Evolutionary conservation across 495 filamentous ascomycete genomes (phyloP).

Genomic region (Annulohypoxylon moriforme): DNA sequence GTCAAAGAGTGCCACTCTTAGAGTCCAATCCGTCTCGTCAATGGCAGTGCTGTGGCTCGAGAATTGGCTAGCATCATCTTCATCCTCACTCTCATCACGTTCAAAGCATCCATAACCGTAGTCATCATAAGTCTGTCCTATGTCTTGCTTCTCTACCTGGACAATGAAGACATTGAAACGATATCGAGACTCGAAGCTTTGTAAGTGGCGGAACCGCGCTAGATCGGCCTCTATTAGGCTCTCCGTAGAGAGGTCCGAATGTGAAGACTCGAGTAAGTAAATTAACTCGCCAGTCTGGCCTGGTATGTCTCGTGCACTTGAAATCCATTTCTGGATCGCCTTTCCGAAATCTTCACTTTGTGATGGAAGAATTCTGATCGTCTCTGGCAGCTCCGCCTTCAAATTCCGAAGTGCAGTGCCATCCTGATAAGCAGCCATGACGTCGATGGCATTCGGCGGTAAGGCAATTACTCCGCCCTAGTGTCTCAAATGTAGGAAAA

Average conservation of each 20-base stretch:
- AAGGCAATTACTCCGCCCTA: not conserved
- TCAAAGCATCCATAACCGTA: not conserved
- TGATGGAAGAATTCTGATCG: conserved; percentile 9
- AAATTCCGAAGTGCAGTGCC: not conserved
- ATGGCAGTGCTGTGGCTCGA: not conserved
- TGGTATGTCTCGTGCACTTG: not conserved
- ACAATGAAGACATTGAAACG: conserved; percentile 18
- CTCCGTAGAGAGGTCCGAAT: not conserved
- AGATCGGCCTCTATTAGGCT: not conserved
- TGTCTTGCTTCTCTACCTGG: conserved; percentile 11
- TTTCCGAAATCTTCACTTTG: not conserved
- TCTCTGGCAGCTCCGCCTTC: not conserved
- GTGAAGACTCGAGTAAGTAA: conserved; percentile 16
- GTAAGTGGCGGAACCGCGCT: conserved; percentile 1
- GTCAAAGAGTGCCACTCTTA: not conserved
- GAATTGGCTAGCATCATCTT: not conserved
- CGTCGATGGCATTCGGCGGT: not conserved
- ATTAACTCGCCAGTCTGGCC: not conserved
- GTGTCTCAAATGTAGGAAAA: too few species aligned
- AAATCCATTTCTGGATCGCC: conserved; percentile 10
- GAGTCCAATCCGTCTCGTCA: conserved; percentile 8
- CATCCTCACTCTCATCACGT: conserved; percentile 7
- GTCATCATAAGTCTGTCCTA: not conserved
- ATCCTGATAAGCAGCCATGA: not conserved
- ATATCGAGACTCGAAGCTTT: conserved; percentile 6